Evolutionary conservation across 441 rosid species (phyloP), one percentile per base, ranked within the genome.

Genomic region (Brassica balearica): DNA sequence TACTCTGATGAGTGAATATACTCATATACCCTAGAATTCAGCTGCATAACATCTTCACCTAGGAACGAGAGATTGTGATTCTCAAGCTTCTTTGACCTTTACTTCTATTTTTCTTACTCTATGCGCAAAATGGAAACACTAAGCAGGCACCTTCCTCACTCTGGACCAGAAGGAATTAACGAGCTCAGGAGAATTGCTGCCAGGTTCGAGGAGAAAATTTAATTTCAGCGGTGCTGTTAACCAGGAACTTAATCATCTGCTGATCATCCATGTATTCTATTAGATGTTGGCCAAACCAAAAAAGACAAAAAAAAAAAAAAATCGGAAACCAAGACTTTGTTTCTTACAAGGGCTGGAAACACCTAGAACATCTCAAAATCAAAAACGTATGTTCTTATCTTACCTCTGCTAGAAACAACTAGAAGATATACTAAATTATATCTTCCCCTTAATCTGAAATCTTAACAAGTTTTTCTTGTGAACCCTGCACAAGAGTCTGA

Each of bases 191-290:
- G 86, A 81, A 86, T 88, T 81, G 94, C 96, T 48, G 80, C 72
- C 23, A 84, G 89, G 72, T 92, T 92, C 19, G 96, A 93, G 89
- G 94, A 90, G 77, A 92, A 86, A 82, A 87, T 85, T 25, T 25
- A 25, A 25, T 43, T 92, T 83, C 64, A 64, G 77, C 17, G 77
- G 83, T 48, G 97, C 97, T 29, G 63, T 38, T 43, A 87, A 80
- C 80, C 91, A 89, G 96, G 99, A 88, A 75, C 27, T 25, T 25
- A 25, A 25, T 25, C 0, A 2, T 25, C 27, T 25, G 27, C 27
- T 25, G 27, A 25, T 25, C 27, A 25, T 25, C 27, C 27, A 25
- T 25, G 27, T 25, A 25, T 25, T 25, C 27, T 25, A 25, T 25
- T 25, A 0, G 27, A 25, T 25, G 27, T 25, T 25, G 27, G 27